Conservation (phyloP, 1,139 yeast genomes). For the Williopsis jadinii region DNA sequence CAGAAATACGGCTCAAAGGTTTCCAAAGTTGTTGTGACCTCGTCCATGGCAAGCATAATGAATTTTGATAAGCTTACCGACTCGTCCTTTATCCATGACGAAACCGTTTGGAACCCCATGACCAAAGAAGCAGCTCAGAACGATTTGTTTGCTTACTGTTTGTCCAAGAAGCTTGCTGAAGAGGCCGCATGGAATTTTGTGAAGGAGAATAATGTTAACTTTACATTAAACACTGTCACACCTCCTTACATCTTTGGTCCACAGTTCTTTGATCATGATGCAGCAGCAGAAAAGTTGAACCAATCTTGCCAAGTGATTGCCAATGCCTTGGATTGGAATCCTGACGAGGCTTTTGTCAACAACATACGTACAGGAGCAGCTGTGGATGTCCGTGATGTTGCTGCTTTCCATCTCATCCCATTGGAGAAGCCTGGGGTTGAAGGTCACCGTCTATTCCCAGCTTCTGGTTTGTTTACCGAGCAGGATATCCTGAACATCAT, state of each 20-base stretch:
- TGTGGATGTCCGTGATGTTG: slow-evolving; percentile 38
- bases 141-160: slow-evolving; percentile 33
- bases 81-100: slow-evolving; percentile 27
- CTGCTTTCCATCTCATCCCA: slow-evolving; percentile 33
- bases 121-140: slow-evolving; percentile 30
- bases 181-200: slow-evolving; percentile 49
- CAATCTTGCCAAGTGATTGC: slow-evolving; percentile 26
- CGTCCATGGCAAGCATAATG: slow-evolving; percentile 47
- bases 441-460: slow-evolving; percentile 29
- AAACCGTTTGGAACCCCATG: slow-evolving; percentile 33
- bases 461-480: slow-evolving; percentile 1
- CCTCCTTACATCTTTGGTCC: slow-evolving; percentile 48
- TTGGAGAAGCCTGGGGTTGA: slow-evolving; percentile 26
- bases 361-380: slow-evolving; percentile 9
- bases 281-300: slow-evolving; percentile 28
- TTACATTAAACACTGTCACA: slow-evolving; percentile 35
- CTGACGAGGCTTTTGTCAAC: slow-evolving; percentile 15
- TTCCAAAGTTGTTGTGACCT: slow-evolving; percentile 43
- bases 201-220: slow-evolving; percentile 29
- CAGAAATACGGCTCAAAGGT: slow-evolving; percentile 37
- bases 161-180: slow-evolving; percentile 48
- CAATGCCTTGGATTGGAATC: slow-evolving; percentile 20
- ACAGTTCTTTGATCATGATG: slow-evolving; percentile 31
- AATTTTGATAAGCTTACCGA: slow-evolving; percentile 25
- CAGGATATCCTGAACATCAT: slow-evolving; percentile 9